A percentile compares a stretch with the other conserved stretches of the same genome.
Conservation (phyloP, 805 yeast genomes). For the Candida broadrunensis region DNA sequence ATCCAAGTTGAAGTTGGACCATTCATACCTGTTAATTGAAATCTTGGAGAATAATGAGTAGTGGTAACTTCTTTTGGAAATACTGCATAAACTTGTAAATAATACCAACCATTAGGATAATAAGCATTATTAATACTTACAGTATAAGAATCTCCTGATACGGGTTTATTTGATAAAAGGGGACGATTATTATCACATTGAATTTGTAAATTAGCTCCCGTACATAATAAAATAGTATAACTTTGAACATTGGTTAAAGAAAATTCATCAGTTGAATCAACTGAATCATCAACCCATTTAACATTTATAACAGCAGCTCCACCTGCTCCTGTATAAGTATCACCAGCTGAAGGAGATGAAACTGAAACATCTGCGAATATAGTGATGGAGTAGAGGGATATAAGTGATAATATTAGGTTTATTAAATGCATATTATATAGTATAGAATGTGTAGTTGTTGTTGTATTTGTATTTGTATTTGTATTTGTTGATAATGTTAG, state of each 20-base stretch:
- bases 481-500: too few species aligned
- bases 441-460: too few species aligned
- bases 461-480: background rate
- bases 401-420: background rate
- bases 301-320: slow-evolving; percentile 31
- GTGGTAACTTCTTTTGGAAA: slow-evolving; percentile 42
- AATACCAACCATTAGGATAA: slow-evolving; percentile 67
- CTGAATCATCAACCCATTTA: slow-evolving; percentile 58
- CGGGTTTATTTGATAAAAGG: slow-evolving; percentile 15
- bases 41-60: slow-evolving; percentile 66
- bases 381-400: background rate
- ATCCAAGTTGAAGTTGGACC: slow-evolving; percentile 56
- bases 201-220: slow-evolving; percentile 59
- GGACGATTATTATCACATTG: slow-evolving; percentile 32
- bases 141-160: slow-evolving; percentile 28
- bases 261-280: slow-evolving; percentile 34
- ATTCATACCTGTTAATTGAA: slow-evolving; percentile 65
- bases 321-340: slow-evolving; percentile 34
- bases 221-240: slow-evolving; percentile 58
- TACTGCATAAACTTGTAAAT: slow-evolving; percentile 62
- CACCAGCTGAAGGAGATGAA: slow-evolving; percentile 39
- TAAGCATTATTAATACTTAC: slow-evolving; percentile 40
- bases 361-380: slow-evolving; percentile 46
- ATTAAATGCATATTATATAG: background rate
- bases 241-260: slow-evolving; percentile 38